Evolutionary conservation across 345 rosid genomes (phyloP).

Genomic region (Acer yangbiense): DNA sequence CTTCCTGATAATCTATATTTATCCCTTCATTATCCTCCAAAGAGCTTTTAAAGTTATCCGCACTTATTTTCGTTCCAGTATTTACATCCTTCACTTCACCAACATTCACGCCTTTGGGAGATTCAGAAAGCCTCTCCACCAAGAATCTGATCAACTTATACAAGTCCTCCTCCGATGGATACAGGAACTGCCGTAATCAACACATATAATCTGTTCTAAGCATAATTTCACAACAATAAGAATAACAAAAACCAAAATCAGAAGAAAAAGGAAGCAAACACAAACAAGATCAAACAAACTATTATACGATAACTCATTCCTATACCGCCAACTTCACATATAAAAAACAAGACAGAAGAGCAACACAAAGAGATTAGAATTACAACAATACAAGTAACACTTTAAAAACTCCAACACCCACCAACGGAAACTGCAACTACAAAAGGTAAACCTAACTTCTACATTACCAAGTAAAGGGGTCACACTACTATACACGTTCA

Average conservation of each 20-base stretch:
- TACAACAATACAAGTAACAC: not conserved
- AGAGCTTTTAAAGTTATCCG: constrained; percentile 18
- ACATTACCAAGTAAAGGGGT: not conserved
- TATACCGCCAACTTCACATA: not conserved
- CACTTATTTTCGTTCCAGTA: constrained; percentile 25
- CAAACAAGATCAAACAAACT: not conserved
- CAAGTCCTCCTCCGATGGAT: constrained; percentile 75
- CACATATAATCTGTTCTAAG: constrained; percentile 63
- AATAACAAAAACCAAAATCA: constrained; percentile 29
- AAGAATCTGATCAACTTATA: constrained; percentile 65
- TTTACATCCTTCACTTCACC: constrained; percentile 31
- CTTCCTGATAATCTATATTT: constrained; percentile 46
- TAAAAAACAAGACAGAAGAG: not conserved
- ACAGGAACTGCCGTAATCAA: constrained; percentile 85
- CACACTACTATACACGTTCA: not conserved
- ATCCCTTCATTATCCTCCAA: constrained; percentile 33
- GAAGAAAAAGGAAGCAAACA: constrained; percentile 9
- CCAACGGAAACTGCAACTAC: not conserved
- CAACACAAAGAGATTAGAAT: not conserved
- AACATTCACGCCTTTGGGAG: constrained; percentile 29
- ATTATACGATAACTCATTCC: not conserved
- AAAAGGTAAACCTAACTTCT: not conserved
- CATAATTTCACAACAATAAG: constrained; percentile 56
- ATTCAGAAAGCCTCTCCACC: constrained; percentile 65
- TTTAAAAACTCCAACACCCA: not conserved